phyloP scores from a whole-genome alignment of 441 rosid species.

The Melastoma candidum region DNA sequence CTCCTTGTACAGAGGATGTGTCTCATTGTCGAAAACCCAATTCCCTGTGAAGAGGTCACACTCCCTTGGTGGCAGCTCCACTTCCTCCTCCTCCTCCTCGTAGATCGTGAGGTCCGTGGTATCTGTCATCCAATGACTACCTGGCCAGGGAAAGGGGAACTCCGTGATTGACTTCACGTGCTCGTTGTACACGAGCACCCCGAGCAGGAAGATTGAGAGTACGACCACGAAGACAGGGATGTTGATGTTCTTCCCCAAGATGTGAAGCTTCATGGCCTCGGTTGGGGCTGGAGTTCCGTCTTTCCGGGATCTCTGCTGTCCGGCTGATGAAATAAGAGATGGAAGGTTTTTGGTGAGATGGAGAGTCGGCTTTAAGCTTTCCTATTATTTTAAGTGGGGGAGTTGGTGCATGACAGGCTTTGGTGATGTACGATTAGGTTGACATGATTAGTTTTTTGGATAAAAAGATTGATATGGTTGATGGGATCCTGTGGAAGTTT shows the following conservation, averaged over 20 bases:
- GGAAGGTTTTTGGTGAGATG: too few relatives aligned
- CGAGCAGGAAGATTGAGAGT: constrained; percentile 61
- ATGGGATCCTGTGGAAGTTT: too few relatives aligned
- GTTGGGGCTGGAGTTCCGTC: too few relatives aligned
- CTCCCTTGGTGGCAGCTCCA: constrained; percentile 54
- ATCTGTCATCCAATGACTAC: constrained; percentile 28
- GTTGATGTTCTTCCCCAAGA: constrained; percentile 38
- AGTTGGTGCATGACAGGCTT: too few relatives aligned
- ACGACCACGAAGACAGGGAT: constrained; percentile 63
- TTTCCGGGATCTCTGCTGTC: too few relatives aligned
- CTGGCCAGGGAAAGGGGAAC: constrained; percentile 63
- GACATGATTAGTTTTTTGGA: too few relatives aligned
- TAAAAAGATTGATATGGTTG: too few relatives aligned
- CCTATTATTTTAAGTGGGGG: too few relatives aligned
- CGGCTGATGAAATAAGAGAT: too few relatives aligned
- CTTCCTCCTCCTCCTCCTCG: constrained; percentile 41
- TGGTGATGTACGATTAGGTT: too few relatives aligned
- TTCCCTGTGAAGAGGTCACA: constrained; percentile 76
- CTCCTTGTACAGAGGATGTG: constrained; percentile 66
- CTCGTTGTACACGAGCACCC: constrained; percentile 83
- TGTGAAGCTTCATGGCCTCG: too few relatives aligned
- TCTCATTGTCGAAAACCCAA: constrained; percentile 62
- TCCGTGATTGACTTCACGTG: constrained; percentile 79
- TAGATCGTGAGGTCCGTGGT: constrained; percentile 25
- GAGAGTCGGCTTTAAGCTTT: too few relatives aligned